These are phyloP conservation scores for Olyra latifolia DNA, from an alignment of 176 grass and related monocot genomes.

Conservation along the genomic window DNA sequence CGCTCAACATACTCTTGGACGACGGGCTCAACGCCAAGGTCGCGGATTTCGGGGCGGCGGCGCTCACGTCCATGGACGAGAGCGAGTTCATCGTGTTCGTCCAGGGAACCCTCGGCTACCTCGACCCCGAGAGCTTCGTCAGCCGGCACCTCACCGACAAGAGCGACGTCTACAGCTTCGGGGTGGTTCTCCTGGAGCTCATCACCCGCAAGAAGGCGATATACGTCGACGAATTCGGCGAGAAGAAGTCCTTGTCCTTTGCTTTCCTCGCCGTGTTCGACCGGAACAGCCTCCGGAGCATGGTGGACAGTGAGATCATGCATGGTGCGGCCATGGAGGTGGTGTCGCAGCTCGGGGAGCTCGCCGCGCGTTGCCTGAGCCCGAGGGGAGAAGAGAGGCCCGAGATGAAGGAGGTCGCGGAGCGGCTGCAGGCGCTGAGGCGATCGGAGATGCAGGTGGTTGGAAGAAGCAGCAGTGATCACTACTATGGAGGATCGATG, in stretches of 20 bases:
- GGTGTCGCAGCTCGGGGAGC: neutral
- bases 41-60: slow-evolving; percentile 53
- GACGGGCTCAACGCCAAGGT: slow-evolving; percentile 30
- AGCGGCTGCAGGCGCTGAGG: neutral
- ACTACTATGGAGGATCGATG: neutral
- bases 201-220: slow-evolving; percentile 50
- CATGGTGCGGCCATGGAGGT: neutral
- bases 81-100: slow-evolving; percentile 47
- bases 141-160: slow-evolving; percentile 60
- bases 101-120: slow-evolving; percentile 54
- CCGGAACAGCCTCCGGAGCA: neutral
- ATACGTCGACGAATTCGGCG: neutral
- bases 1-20: slow-evolving; percentile 34
- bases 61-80: slow-evolving; percentile 26
- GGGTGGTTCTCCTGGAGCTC: slow-evolving; percentile 58
- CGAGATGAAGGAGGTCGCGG: neutral
- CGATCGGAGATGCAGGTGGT: neutral
- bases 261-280: neutral
- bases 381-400: neutral
- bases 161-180: slow-evolving; percentile 60
- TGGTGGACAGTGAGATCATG: neutral
- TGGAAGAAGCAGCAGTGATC: neutral
- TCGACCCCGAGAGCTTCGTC: slow-evolving; percentile 58
- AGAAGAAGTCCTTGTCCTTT: neutral
- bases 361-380: neutral